phyloP scores from a whole-genome alignment of 257 asterid genomes.

The Gynochthodes officinalis region DNA sequence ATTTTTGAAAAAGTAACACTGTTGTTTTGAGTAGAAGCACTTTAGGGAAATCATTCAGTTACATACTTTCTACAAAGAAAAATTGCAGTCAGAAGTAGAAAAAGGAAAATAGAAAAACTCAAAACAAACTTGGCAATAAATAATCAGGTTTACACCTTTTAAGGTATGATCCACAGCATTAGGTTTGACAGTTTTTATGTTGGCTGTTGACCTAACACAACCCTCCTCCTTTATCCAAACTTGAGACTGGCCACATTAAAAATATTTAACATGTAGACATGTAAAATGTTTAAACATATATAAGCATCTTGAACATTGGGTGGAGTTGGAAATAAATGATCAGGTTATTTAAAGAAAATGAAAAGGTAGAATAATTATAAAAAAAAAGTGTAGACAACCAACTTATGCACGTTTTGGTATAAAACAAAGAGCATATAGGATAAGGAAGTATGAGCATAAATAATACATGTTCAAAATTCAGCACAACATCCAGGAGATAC shows the following conservation, averaged over 20 bases:
- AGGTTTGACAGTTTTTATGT: no score
- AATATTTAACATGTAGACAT: no score
- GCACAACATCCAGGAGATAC: slow-evolving; percentile 19
- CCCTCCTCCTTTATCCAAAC: no score
- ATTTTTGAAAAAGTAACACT: neutral
- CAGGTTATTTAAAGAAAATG: neutral
- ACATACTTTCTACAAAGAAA: neutral
- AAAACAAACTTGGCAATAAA: neutral
- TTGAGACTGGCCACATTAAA: no score
- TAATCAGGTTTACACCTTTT: slow-evolving; percentile 1
- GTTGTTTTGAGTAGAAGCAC: neutral
- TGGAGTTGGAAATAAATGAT: neutral
- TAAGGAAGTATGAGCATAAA: neutral
- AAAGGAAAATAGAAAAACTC: neutral
- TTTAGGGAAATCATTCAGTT: no score
- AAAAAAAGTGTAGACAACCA: neutral
- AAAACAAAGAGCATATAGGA: neutral
- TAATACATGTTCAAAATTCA: slow-evolving; percentile 9
- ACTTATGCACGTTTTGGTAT: neutral
- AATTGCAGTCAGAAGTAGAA: neutral
- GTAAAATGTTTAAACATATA: no score
- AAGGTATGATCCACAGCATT: no score
- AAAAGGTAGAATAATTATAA: neutral
- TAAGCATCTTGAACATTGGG: no score
- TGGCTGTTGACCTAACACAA: no score